A percentile compares a stretch with the other conserved stretches of the same genome.
phyloP scores from a whole-genome alignment of 2,329 filamentous ascomycete genomes.

The Claviceps sp. region DNA sequence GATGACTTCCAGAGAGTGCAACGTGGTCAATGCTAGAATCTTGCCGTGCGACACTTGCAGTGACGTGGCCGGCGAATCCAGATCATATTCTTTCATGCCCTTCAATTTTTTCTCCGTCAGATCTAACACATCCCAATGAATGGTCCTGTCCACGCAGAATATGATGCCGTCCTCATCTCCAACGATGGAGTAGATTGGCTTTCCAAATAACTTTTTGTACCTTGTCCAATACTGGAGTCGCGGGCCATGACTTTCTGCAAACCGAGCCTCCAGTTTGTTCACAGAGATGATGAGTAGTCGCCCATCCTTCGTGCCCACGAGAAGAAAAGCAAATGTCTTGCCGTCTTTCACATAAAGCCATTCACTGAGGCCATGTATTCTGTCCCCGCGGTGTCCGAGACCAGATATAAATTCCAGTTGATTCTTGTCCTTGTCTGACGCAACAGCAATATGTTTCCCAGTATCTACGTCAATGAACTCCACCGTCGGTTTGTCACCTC shows the following conservation, averaged over 20 bases:
- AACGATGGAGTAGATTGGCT: constrained; percentile 42
- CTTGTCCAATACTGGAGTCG: constrained; percentile 39
- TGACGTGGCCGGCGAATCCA: constrained; percentile 40
- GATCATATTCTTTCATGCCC: constrained; percentile 28
- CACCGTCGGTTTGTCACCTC: constrained; percentile 31
- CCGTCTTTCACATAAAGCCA: constrained; percentile 47
- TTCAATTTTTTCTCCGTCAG: constrained; percentile 36
- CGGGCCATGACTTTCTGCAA: constrained; percentile 7
- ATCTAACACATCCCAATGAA: constrained; percentile 46
- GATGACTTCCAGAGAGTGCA: constrained; percentile 43
- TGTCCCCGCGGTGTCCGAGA: constrained; percentile 43
- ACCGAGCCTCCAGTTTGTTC: constrained; percentile 13
- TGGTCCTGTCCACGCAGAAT: constrained; percentile 35
- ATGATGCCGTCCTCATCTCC: constrained; percentile 43
- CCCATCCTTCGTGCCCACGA: constrained; percentile 43
- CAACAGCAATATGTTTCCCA: constrained; percentile 35
- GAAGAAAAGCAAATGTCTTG: constrained; percentile 48
- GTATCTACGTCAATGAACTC: constrained; percentile 43
- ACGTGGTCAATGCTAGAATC: constrained; percentile 36
- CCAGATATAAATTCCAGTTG: constrained; percentile 36
- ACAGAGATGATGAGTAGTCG: constrained; percentile 43
- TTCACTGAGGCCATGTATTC: constrained; percentile 46
- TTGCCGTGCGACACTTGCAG: constrained; percentile 33
- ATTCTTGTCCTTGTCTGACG: constrained; percentile 28
- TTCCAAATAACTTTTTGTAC: constrained; percentile 29